A percentile compares a stretch with the other conserved stretches of the same genome.
phyloP scores from a whole-genome alignment of 768 basidiomycete genomes.

The Lactarius psammicola region DNA sequence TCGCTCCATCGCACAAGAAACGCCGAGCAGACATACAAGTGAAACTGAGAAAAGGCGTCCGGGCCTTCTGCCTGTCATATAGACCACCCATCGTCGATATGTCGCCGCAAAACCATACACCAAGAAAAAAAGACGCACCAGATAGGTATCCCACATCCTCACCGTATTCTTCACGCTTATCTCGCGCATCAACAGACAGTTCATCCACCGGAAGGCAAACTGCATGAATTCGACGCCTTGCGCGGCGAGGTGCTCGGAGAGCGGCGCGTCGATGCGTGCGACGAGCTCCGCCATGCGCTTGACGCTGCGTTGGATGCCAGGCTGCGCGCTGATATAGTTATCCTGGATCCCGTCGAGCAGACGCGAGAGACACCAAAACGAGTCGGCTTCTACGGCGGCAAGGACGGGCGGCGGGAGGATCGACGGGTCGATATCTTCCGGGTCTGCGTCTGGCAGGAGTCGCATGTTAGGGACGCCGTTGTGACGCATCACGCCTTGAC shows the following conservation, averaged over 20 bases:
- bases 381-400: slow-evolving; percentile 91
- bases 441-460: slow-evolving; percentile 69
- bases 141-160: slow-evolving; percentile 99
- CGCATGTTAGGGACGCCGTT: not conserved
- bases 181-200: slow-evolving; percentile 96
- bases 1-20: slow-evolving; percentile 96
- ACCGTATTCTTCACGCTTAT: slow-evolving; percentile 96
- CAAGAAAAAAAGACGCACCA: slow-evolving; percentile 53
- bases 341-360: slow-evolving; percentile 97
- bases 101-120: slow-evolving; percentile 6
- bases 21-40: slow-evolving; percentile 96
- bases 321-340: slow-evolving; percentile 96
- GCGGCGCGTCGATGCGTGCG: slow-evolving; percentile 82
- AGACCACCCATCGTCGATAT: not conserved
- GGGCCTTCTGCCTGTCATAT: slow-evolving; percentile 82
- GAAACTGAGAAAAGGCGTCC: slow-evolving; percentile 98
- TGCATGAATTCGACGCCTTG: slow-evolving; percentile 99
- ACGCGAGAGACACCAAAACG: slow-evolving; percentile 97
- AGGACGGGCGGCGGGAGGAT: slow-evolving; percentile 67
- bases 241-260: slow-evolving; percentile 80
- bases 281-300: slow-evolving; percentile 93
- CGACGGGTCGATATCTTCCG: slow-evolving; percentile 82
- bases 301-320: slow-evolving; percentile 93
- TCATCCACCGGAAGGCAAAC: slow-evolving; percentile 99
- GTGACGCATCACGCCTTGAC: not conserved